These are phyloP conservation scores for Coleophoma crateriformis DNA, from an alignment of 2,329 filamentous ascomycete species.

Conservation along the genomic window DNA sequence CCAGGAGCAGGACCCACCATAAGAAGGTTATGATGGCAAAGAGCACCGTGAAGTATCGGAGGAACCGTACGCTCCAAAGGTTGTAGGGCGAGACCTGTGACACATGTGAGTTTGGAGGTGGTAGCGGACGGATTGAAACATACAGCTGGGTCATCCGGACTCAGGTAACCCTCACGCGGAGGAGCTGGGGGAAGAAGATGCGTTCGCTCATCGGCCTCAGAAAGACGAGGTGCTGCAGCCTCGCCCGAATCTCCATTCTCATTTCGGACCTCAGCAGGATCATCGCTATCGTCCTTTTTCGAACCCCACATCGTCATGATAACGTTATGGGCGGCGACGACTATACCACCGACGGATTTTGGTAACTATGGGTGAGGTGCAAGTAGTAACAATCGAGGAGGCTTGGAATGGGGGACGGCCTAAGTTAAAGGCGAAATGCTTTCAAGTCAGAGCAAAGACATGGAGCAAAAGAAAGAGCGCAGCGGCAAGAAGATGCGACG, in stretches of 20 bases:
- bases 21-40: slow-evolving; percentile 71
- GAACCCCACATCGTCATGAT: slow-evolving; percentile 50
- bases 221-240: slow-evolving; percentile 19
- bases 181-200: slow-evolving; percentile 20
- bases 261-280: slow-evolving; percentile 3
- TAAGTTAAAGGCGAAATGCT: too few species aligned
- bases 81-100: slow-evolving; percentile 79
- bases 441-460: not conserved
- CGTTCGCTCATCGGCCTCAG: slow-evolving; percentile 53
- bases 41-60: slow-evolving; percentile 71
- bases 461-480: not conserved
- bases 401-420: too few species aligned
- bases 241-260: slow-evolving; percentile 16
- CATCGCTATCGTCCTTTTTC: slow-evolving; percentile 36
- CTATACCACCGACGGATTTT: too few species aligned
- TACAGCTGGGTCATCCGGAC: slow-evolving; percentile 77
- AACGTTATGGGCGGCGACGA: not conserved
- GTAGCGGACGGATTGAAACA: slow-evolving; percentile 21
- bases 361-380: too few species aligned
- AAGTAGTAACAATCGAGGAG: too few species aligned
- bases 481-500: not conserved
- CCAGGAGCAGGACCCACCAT: slow-evolving; percentile 92
- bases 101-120: slow-evolving; percentile 11
- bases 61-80: slow-evolving; percentile 79
- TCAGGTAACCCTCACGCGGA: slow-evolving; percentile 48